A percentile compares a stretch with the other conserved stretches of the same genome.
Evolutionary conservation across 768 basidiomycete species (phyloP).

Genomic region (Pseudohyphozyma bogoriensis): DNA sequence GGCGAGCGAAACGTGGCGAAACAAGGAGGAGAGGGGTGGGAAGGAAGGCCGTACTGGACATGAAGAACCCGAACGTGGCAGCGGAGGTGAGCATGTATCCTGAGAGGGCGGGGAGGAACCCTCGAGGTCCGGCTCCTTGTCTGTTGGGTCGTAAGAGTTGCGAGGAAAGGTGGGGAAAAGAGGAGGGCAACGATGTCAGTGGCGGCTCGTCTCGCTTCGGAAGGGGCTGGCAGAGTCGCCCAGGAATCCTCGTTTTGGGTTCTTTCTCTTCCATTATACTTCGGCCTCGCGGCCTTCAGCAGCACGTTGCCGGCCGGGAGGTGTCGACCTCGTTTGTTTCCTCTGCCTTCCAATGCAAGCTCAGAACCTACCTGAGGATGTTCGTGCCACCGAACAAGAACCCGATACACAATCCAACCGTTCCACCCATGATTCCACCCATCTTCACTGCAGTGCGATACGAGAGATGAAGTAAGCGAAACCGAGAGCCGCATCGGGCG

Average conservation of each 20-base stretch:
- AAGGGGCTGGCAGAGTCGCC: no score
- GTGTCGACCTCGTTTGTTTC: slow-evolving; percentile 4
- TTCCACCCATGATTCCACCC: slow-evolving; percentile 16
- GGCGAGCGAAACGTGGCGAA: neutral
- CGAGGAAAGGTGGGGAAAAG: slow-evolving; percentile 3
- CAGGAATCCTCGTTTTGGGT: no score
- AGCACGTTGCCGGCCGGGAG: neutral
- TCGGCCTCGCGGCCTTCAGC: no score
- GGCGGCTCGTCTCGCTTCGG: no score
- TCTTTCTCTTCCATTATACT: no score
- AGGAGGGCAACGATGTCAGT: neutral
- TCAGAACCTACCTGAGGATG: slow-evolving; percentile 62
- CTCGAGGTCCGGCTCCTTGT: slow-evolving; percentile 81
- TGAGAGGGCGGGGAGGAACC: slow-evolving; percentile 78
- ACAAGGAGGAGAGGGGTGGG: slow-evolving; percentile 7
- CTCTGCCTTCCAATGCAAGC: neutral
- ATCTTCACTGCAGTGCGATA: slow-evolving; percentile 12
- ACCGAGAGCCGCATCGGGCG: no score
- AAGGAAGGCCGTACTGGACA: slow-evolving; percentile 62
- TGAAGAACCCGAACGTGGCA: slow-evolving; percentile 94
- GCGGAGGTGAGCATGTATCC: slow-evolving; percentile 98
- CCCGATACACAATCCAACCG: slow-evolving; percentile 86
- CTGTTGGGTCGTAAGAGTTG: slow-evolving; percentile 44
- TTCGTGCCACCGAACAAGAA: slow-evolving; percentile 94
- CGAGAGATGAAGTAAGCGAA: neutral